Base-by-base conservation (phyloP, 1,284 basidiomycete genomes). In the Ganoderma meredithae region DNA sequence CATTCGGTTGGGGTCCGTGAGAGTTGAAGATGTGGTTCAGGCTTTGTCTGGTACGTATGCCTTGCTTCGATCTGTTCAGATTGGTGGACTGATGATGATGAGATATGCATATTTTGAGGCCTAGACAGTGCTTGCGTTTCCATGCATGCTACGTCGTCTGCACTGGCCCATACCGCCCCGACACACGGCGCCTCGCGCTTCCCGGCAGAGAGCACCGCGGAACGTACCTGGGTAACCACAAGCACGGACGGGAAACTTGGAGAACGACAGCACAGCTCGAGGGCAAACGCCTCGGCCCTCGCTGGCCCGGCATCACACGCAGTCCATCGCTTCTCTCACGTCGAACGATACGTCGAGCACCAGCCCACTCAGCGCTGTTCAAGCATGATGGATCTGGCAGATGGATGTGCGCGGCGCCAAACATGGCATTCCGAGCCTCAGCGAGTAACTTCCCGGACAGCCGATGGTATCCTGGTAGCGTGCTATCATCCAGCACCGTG, bases 391-490 rank as follows among this genome's bases (percentile, higher is more conserved):
- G 27, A n/a, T 17, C 33, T 58, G 55, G 33, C 55, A 58, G 55
- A 58, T 58, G 55, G 55, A 58, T 58, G 55, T 17, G 55, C 55
- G 55, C 19, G 31, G 10, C 31, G 31, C 33, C 31, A 58, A 39
- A 58, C 55, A 36, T 39, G 55, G 55, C 33, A 39, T 39, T 58
- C 55, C 55, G 39, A n/a, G 55, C 55, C 55, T 39, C 55, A 58
- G 36, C 3, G 7, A 36, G 55, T 58, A 58, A 39, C 55, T 39
- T 58, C 33, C 33, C 55, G 55, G 55, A 15, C 15, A 1, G 27
- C 27, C 13, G 55, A 58, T 58, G 55, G 55, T 58, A 33, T 58
- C 55, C 55, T 58, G 55, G 55, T 58, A 58, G 31, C 55, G 15
- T 39, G 33, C 55, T 49, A 25, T 25, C 47, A 49, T 49, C 22